Conservation (phyloP, 2,329 filamentous ascomycete genomes). For the Kalmusia sp. region DNA sequence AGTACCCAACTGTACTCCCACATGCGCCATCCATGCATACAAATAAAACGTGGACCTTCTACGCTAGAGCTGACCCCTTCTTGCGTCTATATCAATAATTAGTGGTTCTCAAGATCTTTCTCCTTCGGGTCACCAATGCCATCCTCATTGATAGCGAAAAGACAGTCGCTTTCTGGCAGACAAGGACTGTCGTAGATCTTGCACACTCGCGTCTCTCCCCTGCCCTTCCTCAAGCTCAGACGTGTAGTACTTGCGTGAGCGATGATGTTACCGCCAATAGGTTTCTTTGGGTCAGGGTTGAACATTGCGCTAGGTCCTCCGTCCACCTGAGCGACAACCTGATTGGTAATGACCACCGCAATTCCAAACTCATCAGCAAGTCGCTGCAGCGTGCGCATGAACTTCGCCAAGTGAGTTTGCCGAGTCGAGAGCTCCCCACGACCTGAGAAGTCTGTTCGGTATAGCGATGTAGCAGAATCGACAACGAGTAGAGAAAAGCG, state of each 20-base stretch:
- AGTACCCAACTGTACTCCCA: conserved; percentile 13
- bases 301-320: conserved; percentile 97
- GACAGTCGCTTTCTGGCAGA: conserved; percentile 91
- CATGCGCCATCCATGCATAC: conserved; percentile 25
- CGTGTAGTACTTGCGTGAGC: conserved; percentile 96
- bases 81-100: conserved; percentile 13
- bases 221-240: conserved; percentile 92
- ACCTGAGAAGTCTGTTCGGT: conserved; percentile 96
- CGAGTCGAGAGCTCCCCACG: conserved; percentile 94
- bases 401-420: conserved; percentile 87
- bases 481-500: conserved; percentile 95
- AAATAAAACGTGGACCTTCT: neutral
- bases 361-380: conserved; percentile 87
- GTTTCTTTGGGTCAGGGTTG: conserved; percentile 99
- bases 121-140: conserved; percentile 95
- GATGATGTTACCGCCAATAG: conserved; percentile 98
- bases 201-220: conserved; percentile 93
- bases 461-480: conserved; percentile 93
- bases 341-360: conserved; percentile 97
- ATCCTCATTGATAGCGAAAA: conserved; percentile 97
- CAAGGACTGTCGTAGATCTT: conserved; percentile 99
- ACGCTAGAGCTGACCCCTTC: neutral
- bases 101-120: conserved; percentile 92
- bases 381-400: conserved; percentile 83
- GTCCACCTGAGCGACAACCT: conserved; percentile 97